Percentiles rank a stretch among this genome's conserved stretches.
phyloP scores from a whole-genome alignment of 371 early-diverging fungal species.

The Homolaphlyctis polyrhiza region DNA sequence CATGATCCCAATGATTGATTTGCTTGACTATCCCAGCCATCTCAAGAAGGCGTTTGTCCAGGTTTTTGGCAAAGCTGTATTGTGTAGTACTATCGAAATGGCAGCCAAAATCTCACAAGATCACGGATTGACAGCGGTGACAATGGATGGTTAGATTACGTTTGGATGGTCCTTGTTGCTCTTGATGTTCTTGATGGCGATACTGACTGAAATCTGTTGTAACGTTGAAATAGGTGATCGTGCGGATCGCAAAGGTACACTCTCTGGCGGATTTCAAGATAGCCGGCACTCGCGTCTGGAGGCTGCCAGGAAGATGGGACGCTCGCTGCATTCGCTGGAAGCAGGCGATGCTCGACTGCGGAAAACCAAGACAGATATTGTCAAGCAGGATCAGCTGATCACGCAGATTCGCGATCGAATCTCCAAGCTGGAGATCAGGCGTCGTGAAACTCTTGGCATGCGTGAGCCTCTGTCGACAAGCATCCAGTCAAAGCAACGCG shows the following conservation, averaged over 20 bases:
- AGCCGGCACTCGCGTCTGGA: constrained; percentile 70
- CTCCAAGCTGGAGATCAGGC: constrained; percentile 9
- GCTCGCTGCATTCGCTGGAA: constrained; percentile 31
- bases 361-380: constrained; percentile 46
- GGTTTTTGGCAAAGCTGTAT: constrained; percentile 85
- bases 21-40: constrained; percentile 62
- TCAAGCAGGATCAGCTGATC: constrained; percentile 65
- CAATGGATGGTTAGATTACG: constrained; percentile 66
- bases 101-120: constrained; percentile 74
- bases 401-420: constrained; percentile 37
- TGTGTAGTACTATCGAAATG: constrained; percentile 84
- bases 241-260: constrained; percentile 88
- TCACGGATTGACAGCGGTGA: constrained; percentile 77
- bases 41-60: constrained; percentile 62
- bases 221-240: constrained; percentile 60
- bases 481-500: not conserved
- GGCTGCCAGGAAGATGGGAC: constrained; percentile 47
- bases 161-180: not conserved
- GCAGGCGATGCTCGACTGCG: constrained; percentile 44
- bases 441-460: not conserved
- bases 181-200: no score
- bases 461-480: not conserved
- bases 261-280: constrained; percentile 90
- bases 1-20: constrained; percentile 76
- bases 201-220: not conserved